Base-by-base conservation (phyloP, 2,329 filamentous ascomycete species). In the Ustulina deusta region DNA sequence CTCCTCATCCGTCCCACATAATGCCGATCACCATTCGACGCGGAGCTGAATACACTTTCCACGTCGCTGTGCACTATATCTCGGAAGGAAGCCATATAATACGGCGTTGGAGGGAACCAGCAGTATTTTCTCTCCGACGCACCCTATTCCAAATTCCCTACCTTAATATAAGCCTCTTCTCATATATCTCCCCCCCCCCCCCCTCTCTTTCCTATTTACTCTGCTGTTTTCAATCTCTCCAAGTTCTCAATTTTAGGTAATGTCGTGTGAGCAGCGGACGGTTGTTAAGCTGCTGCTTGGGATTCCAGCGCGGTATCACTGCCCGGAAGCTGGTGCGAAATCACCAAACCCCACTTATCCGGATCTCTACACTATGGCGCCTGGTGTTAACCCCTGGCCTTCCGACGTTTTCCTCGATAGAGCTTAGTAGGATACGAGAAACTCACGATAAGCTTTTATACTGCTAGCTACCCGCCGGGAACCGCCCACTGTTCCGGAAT, bases 1-100 rank as follows among this genome's bases (percentile, higher is more conserved):
- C 22, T 46, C 32, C 42, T 11, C 51, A 20, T 22, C 25, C 4
- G 48, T 51, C 63, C 44, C 63, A 62, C 58, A 51, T 52, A 10
- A 25, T 48, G 64, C 15, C 46, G 64, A 66, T 66, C 59, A 13
- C 59, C 29, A 66, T 66, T 66, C 59, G 52, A 48, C 25, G 5
- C 49, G 10, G 44, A 38, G 51, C 54, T 51, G 32, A 25, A 42
- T 58, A 22, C 36, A 13, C 56, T 32, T 25, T 11, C 9, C 17
- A 29, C 17, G 48, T 48, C 44, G n/a, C 22, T 32, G 29, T n/a
- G n/a, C n/a, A n/a, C n/a, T n/a, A n/a, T 22, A 44, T 44, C 6
- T 20, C 20, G 10, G n/a, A n/a, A 20, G 6, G 10, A 20, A 44
- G 40, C 17, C 6, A 9, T 44, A n/a, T n/a, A n/a, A n/a, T n/a